phyloP scores from a whole-genome alignment of 192 early-diverging fungal genomes.

The Backusella circina region DNA sequence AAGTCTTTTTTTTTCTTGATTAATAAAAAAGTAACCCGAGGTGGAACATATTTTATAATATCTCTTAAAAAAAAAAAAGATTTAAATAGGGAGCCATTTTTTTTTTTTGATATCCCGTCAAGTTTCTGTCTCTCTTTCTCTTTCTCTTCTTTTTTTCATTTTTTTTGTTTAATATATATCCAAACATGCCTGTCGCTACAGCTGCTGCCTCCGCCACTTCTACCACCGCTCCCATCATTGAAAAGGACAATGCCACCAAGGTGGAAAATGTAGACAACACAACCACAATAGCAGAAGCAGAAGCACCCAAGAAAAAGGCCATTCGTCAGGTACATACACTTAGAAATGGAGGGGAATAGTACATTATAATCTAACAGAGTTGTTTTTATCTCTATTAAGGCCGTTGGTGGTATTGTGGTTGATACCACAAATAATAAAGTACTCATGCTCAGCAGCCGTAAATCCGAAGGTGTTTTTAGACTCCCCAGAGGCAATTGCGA shows the following conservation, averaged over 20 bases:
- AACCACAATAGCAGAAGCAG: not conserved
- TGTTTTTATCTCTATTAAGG: not conserved
- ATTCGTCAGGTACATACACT: constrained; percentile 18
- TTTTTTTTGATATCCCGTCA: not conserved
- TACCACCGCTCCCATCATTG: not conserved
- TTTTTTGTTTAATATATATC: not conserved
- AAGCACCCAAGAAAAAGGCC: constrained; percentile 6
- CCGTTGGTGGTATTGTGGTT: constrained; percentile 26
- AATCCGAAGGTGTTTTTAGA: constrained; percentile 18
- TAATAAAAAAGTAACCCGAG: not conserved
- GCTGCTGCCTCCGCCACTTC: not conserved
- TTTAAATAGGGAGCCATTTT: not conserved
- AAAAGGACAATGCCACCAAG: not conserved
- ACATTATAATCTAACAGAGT: too few relatives aligned
- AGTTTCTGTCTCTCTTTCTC: not conserved
- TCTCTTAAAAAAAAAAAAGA: not conserved
- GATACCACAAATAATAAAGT: constrained; percentile 7
- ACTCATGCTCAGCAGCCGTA: constrained; percentile 24
- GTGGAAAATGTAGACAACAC: not conserved
- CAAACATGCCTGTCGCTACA: not conserved
- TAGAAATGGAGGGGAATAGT: too few relatives aligned
- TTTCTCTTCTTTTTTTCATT: not conserved
- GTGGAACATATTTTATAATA: too few relatives aligned
- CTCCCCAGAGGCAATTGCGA: constrained; percentile 25
- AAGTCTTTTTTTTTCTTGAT: not conserved